Percentiles rank a stretch among this genome's conserved stretches.
phyloP scores from a whole-genome alignment of 768 basidiomycete genomes.

The Lyophyllum decastes region DNA sequence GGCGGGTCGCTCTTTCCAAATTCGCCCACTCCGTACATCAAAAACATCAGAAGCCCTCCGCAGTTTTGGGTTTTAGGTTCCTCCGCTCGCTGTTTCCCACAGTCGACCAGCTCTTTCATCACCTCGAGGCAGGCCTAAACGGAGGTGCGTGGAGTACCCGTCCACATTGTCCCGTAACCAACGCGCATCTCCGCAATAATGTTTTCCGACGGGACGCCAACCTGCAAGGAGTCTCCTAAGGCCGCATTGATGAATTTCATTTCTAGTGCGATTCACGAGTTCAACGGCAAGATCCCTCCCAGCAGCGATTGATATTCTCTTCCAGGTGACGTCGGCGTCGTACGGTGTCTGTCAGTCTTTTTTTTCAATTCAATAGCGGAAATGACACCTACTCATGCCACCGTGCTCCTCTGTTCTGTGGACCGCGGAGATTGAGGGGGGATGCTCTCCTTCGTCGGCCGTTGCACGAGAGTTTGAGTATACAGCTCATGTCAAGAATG shows the following conservation, averaged over 20 bases:
- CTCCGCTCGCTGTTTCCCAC: neutral
- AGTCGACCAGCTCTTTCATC: neutral
- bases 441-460: neutral
- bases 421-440: neutral
- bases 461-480: neutral
- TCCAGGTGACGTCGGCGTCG: neutral
- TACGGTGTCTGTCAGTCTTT: neutral
- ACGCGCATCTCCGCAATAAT: neutral
- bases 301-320: neutral
- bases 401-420: neutral
- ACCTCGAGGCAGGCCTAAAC: slow-evolving; percentile 6
- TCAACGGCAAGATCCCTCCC: no score
- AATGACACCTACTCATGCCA: neutral
- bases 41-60: neutral
- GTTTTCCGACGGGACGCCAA: neutral
- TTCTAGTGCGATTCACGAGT: neutral
- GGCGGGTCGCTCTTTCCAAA: slow-evolving; percentile 2
- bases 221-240: neutral
- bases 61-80: neutral
- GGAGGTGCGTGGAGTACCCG: neutral
- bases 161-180: neutral
- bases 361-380: neutral
- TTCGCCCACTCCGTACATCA: neutral
- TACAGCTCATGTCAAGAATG: neutral
- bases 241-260: neutral